These are phyloP conservation scores for Xylariaceae sp. DNA, from an alignment of 2,329 filamentous ascomycete species.

Conservation along the genomic window DNA sequence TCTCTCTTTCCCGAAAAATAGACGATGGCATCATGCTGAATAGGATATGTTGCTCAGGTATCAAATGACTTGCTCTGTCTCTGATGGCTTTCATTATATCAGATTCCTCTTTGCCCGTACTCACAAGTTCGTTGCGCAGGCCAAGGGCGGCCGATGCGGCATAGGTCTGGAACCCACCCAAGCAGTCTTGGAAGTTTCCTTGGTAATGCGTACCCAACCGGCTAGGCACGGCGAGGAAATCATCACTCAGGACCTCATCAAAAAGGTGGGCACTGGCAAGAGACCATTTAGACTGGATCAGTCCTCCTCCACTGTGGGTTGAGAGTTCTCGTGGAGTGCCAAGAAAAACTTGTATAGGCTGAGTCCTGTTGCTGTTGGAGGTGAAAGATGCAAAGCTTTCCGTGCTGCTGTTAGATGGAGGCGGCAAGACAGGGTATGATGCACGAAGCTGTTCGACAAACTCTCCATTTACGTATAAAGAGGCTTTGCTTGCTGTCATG, in stretches of 20 bases:
- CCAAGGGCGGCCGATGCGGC: constrained; percentile 87
- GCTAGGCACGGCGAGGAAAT: constrained; percentile 85
- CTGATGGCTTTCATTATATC: constrained; percentile 88
- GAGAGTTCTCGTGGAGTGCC: constrained; percentile 90
- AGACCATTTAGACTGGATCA: constrained; percentile 79
- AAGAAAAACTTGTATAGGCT: constrained; percentile 83
- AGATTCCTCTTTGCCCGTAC: constrained; percentile 83
- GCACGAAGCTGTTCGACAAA: constrained; percentile 91
- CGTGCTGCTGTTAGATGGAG: constrained; percentile 56
- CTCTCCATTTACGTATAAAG: constrained; percentile 87
- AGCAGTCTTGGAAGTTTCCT: constrained; percentile 93
- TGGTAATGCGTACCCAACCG: constrained; percentile 87
- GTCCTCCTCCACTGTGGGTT: constrained; percentile 65
- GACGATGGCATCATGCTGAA: constrained; percentile 79
- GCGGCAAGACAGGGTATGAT: constrained; percentile 76
- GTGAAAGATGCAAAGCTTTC: constrained; percentile 69
- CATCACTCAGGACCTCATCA: constrained; percentile 82
- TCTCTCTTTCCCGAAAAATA: constrained; percentile 76
- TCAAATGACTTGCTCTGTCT: constrained; percentile 73
- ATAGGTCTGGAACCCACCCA: constrained; percentile 96
- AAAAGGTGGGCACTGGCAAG: constrained; percentile 87
- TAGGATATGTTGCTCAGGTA: constrained; percentile 77
- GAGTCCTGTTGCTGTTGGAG: constrained; percentile 52
- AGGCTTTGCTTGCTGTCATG: constrained; percentile 73
- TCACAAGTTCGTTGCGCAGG: constrained; percentile 83